Evolutionary conservation across 305 asterid genomes (phyloP).

Genomic region (Fraxinus paxiana): DNA sequence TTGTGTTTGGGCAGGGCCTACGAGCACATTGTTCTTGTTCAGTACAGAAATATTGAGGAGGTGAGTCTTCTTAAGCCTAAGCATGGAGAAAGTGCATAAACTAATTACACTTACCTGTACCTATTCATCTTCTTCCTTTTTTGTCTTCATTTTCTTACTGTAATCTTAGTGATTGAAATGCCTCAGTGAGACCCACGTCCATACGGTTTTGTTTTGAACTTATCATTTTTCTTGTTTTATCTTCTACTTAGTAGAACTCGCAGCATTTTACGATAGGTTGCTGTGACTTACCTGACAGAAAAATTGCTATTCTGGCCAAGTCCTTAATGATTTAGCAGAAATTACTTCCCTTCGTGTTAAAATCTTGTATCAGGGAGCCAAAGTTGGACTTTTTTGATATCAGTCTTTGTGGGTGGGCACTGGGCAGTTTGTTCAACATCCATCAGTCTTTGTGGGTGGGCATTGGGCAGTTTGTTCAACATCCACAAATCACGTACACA

Average conservation of each 20-base stretch:
- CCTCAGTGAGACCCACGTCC: conserved; percentile 5
- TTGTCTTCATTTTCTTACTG: not conserved
- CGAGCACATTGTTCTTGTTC: conserved; percentile 97
- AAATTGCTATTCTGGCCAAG: not conserved
- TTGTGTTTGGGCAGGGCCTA: conserved; percentile 54
- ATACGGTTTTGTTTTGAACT: not conserved
- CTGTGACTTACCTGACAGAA: not conserved
- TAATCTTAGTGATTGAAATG: conserved; percentile 12
- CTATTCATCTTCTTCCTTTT: not conserved
- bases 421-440: conserved; percentile 5
- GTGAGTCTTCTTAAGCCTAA: conserved; percentile 41
- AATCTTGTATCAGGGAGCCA: not conserved
- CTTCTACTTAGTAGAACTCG: conserved; percentile 6
- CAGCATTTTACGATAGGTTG: not conserved
- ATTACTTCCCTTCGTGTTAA: not conserved
- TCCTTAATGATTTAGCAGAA: conserved; percentile 5
- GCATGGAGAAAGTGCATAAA: conserved; percentile 13
- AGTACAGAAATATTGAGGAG: conserved; percentile 82
- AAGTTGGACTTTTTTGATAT: not conserved
- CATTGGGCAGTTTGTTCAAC: conserved; percentile 7
- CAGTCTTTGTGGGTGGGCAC: conserved; percentile 11
- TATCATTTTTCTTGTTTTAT: not conserved
- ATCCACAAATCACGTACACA: not conserved
- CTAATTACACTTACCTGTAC: not conserved
- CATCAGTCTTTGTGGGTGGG: conserved; percentile 11